Conservation (phyloP, 1,139 yeast species). For the Kodamaea sp. region DNA sequence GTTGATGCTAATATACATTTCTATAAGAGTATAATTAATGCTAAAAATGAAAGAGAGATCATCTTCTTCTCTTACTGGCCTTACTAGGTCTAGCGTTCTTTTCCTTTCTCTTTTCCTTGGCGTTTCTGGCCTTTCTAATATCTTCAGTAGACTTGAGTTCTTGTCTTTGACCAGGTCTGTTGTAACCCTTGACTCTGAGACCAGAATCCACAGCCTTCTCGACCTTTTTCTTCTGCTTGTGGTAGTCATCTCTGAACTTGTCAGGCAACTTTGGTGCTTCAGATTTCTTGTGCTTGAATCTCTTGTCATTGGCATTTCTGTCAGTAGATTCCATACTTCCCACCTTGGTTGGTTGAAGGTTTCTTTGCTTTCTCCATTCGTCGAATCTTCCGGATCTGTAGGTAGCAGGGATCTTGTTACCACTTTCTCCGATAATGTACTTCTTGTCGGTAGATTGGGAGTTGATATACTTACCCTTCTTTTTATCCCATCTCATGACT, state of each 20-base stretch:
- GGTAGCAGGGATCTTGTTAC: constrained; percentile 90
- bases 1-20: neutral
- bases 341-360: constrained; percentile 48
- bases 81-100: constrained; percentile 80
- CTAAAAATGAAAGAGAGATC: neutral
- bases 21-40: no score
- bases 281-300: constrained; percentile 70
- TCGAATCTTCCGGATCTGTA: constrained; percentile 90
- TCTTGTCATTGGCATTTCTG: constrained; percentile 34
- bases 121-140: constrained; percentile 74
- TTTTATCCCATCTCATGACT: constrained; percentile 89
- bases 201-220: constrained; percentile 81
- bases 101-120: constrained; percentile 69
- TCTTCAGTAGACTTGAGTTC: constrained; percentile 73
- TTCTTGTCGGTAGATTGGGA: constrained; percentile 79
- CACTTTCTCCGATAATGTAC: constrained; percentile 92
- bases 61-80: constrained; percentile 23
- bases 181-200: constrained; percentile 68
- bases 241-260: constrained; percentile 83
- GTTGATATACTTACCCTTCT: constrained; percentile 88
- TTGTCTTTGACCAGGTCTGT: constrained; percentile 48
- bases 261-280: constrained; percentile 91
- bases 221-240: constrained; percentile 80
- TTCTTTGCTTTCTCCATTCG: constrained; percentile 81
- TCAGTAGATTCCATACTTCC: constrained; percentile 52